Evolutionary conservation across 2,329 filamentous ascomycete species (phyloP).

Genomic region (Myriosclerotinia curreyana): DNA sequence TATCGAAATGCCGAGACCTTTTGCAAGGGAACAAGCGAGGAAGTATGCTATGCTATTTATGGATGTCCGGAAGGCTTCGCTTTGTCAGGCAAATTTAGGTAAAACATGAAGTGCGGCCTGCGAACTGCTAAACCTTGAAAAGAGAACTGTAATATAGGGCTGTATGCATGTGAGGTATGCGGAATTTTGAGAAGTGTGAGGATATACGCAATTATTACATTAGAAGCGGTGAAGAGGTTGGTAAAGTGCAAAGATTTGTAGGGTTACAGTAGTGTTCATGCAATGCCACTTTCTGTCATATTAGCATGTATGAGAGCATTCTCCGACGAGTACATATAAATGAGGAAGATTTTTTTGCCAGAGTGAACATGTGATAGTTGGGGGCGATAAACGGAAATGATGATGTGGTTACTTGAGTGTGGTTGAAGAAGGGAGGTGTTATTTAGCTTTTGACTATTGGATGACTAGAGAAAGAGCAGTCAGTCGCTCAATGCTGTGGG

Average conservation of each 20-base stretch:
- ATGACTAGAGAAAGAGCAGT: slow-evolving; percentile 8
- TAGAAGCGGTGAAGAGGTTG: not conserved
- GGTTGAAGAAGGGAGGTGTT: not conserved
- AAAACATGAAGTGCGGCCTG: slow-evolving; percentile 3
- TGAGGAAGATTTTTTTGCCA: not conserved
- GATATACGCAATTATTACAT: not conserved
- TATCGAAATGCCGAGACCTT: not conserved
- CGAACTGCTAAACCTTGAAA: not conserved
- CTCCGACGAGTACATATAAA: not conserved
- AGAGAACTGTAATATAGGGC: not conserved
- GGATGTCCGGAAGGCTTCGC: not conserved
- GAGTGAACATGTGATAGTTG: not conserved
- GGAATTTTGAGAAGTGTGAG: not conserved
- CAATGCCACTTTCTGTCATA: not conserved
- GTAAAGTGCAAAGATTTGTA: not conserved
- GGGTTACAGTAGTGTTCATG: not conserved
- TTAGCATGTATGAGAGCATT: not conserved
- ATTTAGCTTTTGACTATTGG: slow-evolving; percentile 8
- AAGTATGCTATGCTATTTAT: not conserved
- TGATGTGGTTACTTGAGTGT: slow-evolving; percentile 1
- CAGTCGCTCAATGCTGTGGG: slow-evolving; percentile 8
- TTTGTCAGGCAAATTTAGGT: not conserved
- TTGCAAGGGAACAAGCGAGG: not conserved
- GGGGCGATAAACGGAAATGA: slow-evolving; percentile 14
- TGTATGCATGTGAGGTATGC: not conserved